Conservation (phyloP, 768 basidiomycete genomes). For the Xerocomellus intermedius region DNA sequence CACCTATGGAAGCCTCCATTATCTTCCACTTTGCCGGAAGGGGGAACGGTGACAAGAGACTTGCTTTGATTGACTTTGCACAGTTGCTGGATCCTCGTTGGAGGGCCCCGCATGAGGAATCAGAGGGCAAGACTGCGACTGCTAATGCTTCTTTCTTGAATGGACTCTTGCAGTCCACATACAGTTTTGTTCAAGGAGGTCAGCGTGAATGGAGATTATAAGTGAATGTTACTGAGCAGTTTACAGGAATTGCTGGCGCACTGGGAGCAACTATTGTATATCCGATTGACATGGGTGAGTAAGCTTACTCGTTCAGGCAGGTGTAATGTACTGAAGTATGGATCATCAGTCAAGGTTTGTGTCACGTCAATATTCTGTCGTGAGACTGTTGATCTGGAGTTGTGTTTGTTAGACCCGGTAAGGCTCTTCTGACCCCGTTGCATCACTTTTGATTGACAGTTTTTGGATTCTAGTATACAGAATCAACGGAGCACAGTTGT, state of each 20-base stretch:
- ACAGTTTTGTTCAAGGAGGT: conserved; percentile 89
- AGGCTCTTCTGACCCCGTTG: conserved; percentile 2
- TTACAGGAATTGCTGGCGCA: conserved; percentile 81
- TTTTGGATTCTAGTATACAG: conserved; percentile 67
- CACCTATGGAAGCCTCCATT: conserved; percentile 97
- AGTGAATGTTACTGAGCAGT: conserved; percentile 14
- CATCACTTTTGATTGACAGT: background rate
- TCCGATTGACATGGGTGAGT: conserved; percentile 89
- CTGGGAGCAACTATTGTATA: conserved; percentile 97
- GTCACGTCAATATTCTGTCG: background rate
- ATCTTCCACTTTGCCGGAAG: conserved; percentile 97
- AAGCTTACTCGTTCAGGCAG: background rate
- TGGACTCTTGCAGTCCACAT: conserved; percentile 64
- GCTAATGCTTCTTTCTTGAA: conserved; percentile 47
- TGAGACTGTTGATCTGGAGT: conserved; percentile 8
- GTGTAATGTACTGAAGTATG: conserved; percentile 8
- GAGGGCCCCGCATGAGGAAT: conserved; percentile 65
- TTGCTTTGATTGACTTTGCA: conserved; percentile 88
- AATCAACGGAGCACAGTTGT: conserved; percentile 97
- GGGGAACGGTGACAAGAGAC: conserved; percentile 63
- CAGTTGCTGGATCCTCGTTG: conserved; percentile 90
- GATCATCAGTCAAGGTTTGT: conserved; percentile 66
- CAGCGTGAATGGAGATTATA: conserved; percentile 12
- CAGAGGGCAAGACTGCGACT: conserved; percentile 33
- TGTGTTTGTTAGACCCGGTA: conserved; percentile 55